Evolutionary conservation across 805 yeast genomes (phyloP).

Genomic region (Lachancea quebecensis): DNA sequence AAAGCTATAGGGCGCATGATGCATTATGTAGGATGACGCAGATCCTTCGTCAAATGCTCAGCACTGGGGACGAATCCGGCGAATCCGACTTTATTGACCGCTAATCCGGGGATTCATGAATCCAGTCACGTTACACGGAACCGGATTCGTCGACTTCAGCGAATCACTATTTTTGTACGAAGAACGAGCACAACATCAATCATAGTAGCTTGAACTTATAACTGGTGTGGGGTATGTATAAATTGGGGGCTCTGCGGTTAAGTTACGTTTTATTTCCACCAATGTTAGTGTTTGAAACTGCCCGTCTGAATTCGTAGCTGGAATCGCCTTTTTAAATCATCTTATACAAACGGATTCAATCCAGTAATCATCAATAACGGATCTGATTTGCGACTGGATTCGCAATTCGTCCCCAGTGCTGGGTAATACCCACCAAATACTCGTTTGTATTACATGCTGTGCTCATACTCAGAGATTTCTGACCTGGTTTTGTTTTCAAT

Average conservation of each 20-base stretch:
- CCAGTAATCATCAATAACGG: neutral
- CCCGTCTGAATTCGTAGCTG: neutral
- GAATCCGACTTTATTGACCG: neutral
- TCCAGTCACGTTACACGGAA: neutral
- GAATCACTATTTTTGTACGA: neutral
- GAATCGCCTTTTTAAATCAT: neutral
- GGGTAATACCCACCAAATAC: no score
- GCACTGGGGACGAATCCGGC: neutral
- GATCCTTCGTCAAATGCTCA: no score
- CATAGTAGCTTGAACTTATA: neutral
- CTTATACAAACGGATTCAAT: neutral
- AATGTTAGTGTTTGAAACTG: neutral
- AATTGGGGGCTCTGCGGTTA: neutral
- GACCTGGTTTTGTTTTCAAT: no score
- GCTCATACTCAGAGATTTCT: no score
- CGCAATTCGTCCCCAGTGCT: neutral
- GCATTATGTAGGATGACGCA: no score
- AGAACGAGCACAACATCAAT: neutral
- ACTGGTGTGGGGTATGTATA: neutral
- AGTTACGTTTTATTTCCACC: neutral
- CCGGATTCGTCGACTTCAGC: neutral
- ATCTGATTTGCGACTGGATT: neutral
- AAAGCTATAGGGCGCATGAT: no score
- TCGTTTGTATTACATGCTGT: no score
- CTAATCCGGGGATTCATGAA: neutral